Base-by-base conservation (phyloP, 1,284 basidiomycete species). In the Leccinum pachyderme region DNA sequence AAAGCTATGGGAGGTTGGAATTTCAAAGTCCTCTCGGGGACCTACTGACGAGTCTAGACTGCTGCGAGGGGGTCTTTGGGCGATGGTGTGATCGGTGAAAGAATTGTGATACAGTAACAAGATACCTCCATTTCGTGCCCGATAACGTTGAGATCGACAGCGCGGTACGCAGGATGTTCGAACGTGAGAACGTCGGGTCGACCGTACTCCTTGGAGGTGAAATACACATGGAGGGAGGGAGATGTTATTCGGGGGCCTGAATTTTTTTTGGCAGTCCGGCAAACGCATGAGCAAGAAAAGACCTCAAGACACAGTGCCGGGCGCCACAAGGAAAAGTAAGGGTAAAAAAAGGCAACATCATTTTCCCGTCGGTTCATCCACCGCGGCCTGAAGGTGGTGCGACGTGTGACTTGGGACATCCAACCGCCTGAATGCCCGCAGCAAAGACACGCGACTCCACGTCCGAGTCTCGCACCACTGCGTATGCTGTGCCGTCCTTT, bases 1-100 rank as follows among this genome's bases (percentile, higher is more conserved):
- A 43, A 46, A 81, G 65, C 52, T 77, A 75, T 27, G 69, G 60
- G 58, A 81, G 67, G 76, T 75, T 8, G 76, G 77, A 11, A 82
- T 77, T 39, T 74, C 68, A 63, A 80, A 78, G 47, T 70, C 69
- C 35, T 61, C 59, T 29, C 66, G 57, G 12, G 76, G 72, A 32
- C 78, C 77, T 53, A 66, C 61, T 31, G 75, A 61, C 6, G 63
- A 69, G 54, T 74, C 77, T 77, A 59, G 49, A 48, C 29, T 47
- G 55, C 33, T 50, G 47, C 56, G 53, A 22, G 47, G 51, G 57
- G 45, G 13, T 44, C 27, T 51, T 31, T 53, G 28, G 49, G 18
- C 18, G 18, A 18, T 46, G 51, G 22, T 52, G 53, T 56, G 66
- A 57, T 56, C 33, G 53, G 55, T 53, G 29, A 65, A 53, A 51